Conservation (phyloP, 2,329 filamentous ascomycete species). For the Paracamarosporium sp. region DNA sequence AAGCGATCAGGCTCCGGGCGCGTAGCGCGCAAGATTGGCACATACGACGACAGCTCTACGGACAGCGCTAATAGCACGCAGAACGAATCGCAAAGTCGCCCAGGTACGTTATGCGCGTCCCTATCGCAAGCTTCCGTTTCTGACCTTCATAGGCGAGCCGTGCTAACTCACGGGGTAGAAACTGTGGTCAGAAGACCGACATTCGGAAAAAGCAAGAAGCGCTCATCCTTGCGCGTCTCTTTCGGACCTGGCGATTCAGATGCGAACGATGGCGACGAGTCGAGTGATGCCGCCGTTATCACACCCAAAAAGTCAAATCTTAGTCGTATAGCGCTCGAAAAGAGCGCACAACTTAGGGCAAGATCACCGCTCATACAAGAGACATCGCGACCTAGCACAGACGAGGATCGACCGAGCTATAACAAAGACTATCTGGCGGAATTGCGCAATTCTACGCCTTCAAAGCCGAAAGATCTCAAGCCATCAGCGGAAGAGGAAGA, state of each 20-base stretch:
- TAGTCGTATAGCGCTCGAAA: conserved; percentile 70
- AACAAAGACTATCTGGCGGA: conserved; percentile 87
- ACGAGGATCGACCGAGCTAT: conserved; percentile 78
- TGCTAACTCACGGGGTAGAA: conserved; percentile 55
- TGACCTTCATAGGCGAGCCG: conserved; percentile 44
- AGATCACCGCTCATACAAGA: conserved; percentile 55
- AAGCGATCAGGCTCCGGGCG: conserved; percentile 63
- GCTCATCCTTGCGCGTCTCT: conserved; percentile 76
- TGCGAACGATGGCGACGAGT: conserved; percentile 59
- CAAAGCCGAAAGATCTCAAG: conserved; percentile 71
- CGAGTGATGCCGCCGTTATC: conserved; percentile 58
- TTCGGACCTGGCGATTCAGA: conserved; percentile 71
- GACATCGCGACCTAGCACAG: conserved; percentile 56
- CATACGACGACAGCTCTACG: conserved; percentile 64
- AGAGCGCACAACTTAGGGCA: conserved; percentile 68
- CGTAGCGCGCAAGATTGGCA: conserved; percentile 79
- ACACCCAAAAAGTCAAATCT: conserved; percentile 69
- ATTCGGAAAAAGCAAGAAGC: conserved; percentile 67
- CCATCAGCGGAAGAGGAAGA: conserved; percentile 49
- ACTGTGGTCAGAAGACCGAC: conserved; percentile 62
- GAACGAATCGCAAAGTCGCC: conserved; percentile 35
- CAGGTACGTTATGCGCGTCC: conserved; percentile 50
- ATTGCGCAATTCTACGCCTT: conserved; percentile 83
- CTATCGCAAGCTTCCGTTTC: conserved; percentile 32
- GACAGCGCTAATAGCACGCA: conserved; percentile 38